Percentiles rank a stretch among this genome's conserved stretches.
Evolutionary conservation across 179 eudicot genomes (phyloP).

Genomic region (Silene noctiflora): DNA sequence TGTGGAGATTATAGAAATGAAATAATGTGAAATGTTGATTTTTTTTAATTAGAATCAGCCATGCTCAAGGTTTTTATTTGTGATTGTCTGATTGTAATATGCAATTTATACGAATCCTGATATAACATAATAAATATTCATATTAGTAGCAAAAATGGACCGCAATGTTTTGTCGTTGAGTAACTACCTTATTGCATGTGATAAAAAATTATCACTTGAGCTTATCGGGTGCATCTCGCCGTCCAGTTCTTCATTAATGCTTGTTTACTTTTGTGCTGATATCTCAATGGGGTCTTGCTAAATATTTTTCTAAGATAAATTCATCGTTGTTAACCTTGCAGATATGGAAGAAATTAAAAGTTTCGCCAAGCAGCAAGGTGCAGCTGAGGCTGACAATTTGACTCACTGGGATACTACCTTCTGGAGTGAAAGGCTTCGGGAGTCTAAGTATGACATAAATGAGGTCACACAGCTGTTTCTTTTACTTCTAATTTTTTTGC

Average conservation of each 20-base stretch:
- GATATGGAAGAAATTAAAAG: constrained; percentile 84
- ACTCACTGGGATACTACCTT: constrained; percentile 79
- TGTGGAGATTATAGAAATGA: background rate
- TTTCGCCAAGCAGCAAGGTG: constrained; percentile 77
- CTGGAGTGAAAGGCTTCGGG: constrained; percentile 99
- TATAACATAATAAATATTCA: background rate
- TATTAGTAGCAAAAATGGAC: background rate
- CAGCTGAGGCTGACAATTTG: constrained; percentile 73
- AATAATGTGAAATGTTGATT: background rate
- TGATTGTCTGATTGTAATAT: background rate
- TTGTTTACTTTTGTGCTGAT: background rate
- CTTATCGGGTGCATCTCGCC: background rate
- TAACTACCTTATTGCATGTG: background rate
- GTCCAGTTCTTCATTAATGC: background rate
- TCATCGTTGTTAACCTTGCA: constrained; percentile 22
- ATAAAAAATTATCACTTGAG: no score
- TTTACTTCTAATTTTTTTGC: background rate
- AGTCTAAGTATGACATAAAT: constrained; percentile 83
- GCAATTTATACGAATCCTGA: background rate
- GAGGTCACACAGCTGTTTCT: constrained; percentile 54
- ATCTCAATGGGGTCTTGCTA: background rate
- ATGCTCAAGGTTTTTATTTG: no score
- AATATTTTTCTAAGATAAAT: background rate
- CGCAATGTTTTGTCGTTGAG: no score
- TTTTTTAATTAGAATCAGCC: background rate